These are phyloP conservation scores for Solanum tacnaense DNA, from an alignment of 257 asterid genomes.

Conservation along the genomic window DNA sequence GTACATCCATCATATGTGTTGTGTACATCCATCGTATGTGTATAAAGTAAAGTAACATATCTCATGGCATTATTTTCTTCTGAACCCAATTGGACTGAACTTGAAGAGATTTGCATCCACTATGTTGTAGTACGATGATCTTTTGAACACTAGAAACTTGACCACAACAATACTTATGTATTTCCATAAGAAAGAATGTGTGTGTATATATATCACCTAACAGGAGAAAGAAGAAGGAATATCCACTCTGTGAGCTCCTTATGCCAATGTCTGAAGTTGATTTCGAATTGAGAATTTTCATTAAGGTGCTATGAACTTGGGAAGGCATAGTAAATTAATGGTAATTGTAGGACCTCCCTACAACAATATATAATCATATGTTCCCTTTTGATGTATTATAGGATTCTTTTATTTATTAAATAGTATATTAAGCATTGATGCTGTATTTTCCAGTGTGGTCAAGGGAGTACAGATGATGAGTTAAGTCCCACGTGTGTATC, in stretches of 20 bases:
- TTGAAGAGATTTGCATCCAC: not conserved
- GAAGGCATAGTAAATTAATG: not conserved
- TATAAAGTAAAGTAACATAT: not conserved
- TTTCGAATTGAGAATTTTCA: not conserved
- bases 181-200: not conserved
- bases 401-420: not conserved
- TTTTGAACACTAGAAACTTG: not conserved
- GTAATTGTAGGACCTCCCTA: not conserved
- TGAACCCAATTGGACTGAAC: not conserved
- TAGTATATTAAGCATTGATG: not conserved
- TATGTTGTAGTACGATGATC: not conserved
- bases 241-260: not conserved
- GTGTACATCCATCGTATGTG: not conserved
- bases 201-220: not conserved
- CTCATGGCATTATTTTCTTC: not conserved
- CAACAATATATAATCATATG: not conserved
- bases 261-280: not conserved
- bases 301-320: not conserved
- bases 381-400: not conserved
- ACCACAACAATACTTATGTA: not conserved
- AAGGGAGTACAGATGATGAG: constrained; percentile 97
- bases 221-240: not conserved
- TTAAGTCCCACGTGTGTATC: constrained; percentile 84
- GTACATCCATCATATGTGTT: not conserved
- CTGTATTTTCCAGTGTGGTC: constrained; percentile 69